phyloP scores from a whole-genome alignment of 441 rosid genomes.

The Pelargonium cotyledonis region DNA sequence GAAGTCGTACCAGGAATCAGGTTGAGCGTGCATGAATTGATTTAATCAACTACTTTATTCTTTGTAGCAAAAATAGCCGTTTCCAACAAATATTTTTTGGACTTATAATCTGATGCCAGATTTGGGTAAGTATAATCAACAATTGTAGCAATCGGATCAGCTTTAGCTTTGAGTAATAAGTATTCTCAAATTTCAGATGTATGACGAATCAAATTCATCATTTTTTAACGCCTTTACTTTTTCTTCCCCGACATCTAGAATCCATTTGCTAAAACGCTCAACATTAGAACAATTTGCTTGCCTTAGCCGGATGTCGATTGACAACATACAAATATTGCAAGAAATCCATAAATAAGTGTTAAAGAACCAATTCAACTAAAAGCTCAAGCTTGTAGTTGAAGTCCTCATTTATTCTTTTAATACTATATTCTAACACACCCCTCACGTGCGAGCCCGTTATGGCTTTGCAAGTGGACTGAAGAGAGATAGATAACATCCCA shows the following conservation, averaged over 20 bases:
- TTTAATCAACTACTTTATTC: slow-evolving; percentile 5
- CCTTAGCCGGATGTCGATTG: neutral
- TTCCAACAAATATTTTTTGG: neutral
- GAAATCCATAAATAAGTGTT: slow-evolving; percentile 7
- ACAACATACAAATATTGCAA: neutral
- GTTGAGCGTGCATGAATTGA: neutral
- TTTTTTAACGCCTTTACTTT: neutral
- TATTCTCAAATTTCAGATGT: no score
- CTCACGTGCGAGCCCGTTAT: no score
- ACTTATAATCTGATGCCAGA: neutral
- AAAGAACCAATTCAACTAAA: no score
- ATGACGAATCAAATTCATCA: neutral
- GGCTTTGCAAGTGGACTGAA: no score
- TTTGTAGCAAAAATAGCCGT: neutral
- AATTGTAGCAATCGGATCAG: neutral
- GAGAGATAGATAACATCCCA: no score
- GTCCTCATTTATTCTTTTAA: no score
- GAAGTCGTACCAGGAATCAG: neutral
- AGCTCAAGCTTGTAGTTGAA: no score
- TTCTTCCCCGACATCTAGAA: slow-evolving; percentile 3
- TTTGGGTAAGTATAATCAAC: neutral
- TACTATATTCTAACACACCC: no score
- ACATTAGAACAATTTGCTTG: neutral
- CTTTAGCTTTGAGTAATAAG: no score
- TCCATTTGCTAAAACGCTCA: neutral